phyloP scores from a whole-genome alignment of 2,329 filamentous ascomycete genomes.

The Venturia pyrina region DNA sequence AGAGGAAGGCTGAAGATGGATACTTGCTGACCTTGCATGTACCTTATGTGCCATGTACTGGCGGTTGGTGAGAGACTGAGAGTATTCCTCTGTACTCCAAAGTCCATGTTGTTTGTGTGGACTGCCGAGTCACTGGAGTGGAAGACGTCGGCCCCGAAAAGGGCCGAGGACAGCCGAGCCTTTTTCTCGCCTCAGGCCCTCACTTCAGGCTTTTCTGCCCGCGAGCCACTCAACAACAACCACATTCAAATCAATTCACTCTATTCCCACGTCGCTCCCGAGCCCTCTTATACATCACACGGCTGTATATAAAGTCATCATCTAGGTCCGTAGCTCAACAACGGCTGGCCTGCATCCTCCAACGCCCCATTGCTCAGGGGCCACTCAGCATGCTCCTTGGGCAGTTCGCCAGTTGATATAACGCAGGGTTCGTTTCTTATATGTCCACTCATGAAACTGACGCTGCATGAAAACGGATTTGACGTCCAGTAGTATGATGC shows the following conservation, averaged over 20 bases:
- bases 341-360: neutral
- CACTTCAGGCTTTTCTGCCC: neutral
- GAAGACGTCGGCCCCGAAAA: neutral
- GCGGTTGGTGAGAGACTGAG: neutral
- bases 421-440: constrained; percentile 1
- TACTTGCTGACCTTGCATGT: neutral
- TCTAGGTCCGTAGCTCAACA: constrained; percentile 4
- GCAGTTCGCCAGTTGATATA: neutral
- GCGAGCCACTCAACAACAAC: neutral
- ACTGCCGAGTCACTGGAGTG: neutral
- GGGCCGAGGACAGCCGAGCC: neutral
- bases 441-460: constrained; percentile 7
- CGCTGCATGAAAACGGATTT: constrained; percentile 6
- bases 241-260: constrained; percentile 2
- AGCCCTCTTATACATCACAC: neutral
- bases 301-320: neutral
- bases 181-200: too few relatives aligned
- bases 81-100: neutral
- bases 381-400: neutral
- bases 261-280: neutral
- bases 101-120: neutral
- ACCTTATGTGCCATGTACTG: neutral
- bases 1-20: neutral
- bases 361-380: neutral
- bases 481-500: constrained; percentile 3